Percentiles rank a stretch among this genome's conserved stretches.
phyloP scores from a whole-genome alignment of 2,329 filamentous ascomycete genomes.

The Trichophyton verrucosum region DNA sequence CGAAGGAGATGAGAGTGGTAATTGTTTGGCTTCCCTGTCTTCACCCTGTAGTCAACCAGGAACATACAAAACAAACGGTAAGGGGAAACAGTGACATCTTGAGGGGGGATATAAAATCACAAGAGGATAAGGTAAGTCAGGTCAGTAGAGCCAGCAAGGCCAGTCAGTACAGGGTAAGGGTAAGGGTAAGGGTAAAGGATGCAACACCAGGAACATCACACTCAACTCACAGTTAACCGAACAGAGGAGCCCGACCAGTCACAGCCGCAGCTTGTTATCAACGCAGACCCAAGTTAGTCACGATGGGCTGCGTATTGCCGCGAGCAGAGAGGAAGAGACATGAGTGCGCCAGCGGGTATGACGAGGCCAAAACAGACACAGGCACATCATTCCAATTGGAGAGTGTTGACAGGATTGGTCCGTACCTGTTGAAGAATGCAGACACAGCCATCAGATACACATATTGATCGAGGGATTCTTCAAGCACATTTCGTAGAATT shows the following conservation, averaged over 20 bases:
- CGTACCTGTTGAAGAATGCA: not conserved
- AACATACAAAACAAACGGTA: not conserved
- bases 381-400: slow-evolving; percentile 1
- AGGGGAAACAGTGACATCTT: not conserved
- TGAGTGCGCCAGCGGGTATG: not conserved
- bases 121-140: not conserved
- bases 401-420: not conserved
- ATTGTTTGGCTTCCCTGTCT: slow-evolving; percentile 2
- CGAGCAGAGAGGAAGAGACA: slow-evolving; percentile 4
- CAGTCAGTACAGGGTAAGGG: too few species aligned
- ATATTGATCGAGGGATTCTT: not conserved
- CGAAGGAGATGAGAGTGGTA: not conserved
- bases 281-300: not conserved
- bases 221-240: not conserved
- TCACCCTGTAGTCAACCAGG: slow-evolving; percentile 3
- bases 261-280: not conserved
- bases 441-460: not conserved
- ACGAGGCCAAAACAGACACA: not conserved
- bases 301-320: not conserved
- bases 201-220: not conserved
- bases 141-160: too few species aligned
- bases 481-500: not conserved
- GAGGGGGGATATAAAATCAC: not conserved
- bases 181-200: not conserved
- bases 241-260: not conserved